These are phyloP conservation scores for Claviceps cyperi DNA, from an alignment of 2,329 filamentous ascomycete species.

Conservation along the genomic window DNA sequence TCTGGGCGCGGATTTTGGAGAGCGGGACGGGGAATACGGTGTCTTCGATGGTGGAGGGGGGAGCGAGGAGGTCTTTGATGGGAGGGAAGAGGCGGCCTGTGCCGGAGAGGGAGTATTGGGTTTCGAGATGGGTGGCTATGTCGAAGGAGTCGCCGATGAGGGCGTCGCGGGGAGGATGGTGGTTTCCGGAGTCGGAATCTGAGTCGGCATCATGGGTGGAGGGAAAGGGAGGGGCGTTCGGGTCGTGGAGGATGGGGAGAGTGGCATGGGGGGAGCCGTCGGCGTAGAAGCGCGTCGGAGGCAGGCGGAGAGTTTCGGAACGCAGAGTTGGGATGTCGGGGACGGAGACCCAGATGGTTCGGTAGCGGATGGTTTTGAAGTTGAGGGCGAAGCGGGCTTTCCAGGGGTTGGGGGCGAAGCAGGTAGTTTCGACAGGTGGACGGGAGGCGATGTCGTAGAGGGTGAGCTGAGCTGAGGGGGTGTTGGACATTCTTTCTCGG, in stretches of 20 bases:
- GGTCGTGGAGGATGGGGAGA: conserved; percentile 41
- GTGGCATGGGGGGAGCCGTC: conserved; percentile 46
- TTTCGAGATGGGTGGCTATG: conserved; percentile 46
- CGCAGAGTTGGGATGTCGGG: conserved; percentile 37
- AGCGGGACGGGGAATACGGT: conserved; percentile 18
- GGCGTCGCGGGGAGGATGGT: conserved; percentile 13
- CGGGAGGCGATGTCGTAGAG: conserved; percentile 29
- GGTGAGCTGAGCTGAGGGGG: not conserved
- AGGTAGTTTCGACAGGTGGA: conserved; percentile 14
- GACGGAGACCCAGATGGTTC: conserved; percentile 34
- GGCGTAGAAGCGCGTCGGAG: conserved; percentile 36
- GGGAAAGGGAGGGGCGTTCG: conserved; percentile 1
- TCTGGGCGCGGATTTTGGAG: conserved; percentile 14
- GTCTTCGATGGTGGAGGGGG: too few relatives aligned
- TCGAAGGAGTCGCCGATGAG: conserved; percentile 49
- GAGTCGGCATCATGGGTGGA: not conserved
- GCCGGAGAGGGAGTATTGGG: conserved; percentile 26
- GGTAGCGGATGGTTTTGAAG: conserved; percentile 23
- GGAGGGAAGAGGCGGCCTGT: conserved; percentile 33
- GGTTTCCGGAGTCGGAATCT: too few relatives aligned
- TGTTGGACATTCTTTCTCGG: not conserved
- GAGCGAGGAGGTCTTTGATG: conserved; percentile 9
- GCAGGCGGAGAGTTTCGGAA: conserved; percentile 23
- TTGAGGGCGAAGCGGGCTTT: conserved; percentile 25
- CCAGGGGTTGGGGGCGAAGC: conserved; percentile 19